These are phyloP conservation scores for Cubamyces sp. DNA, from an alignment of 768 basidiomycete genomes.

Conservation along the genomic window DNA sequence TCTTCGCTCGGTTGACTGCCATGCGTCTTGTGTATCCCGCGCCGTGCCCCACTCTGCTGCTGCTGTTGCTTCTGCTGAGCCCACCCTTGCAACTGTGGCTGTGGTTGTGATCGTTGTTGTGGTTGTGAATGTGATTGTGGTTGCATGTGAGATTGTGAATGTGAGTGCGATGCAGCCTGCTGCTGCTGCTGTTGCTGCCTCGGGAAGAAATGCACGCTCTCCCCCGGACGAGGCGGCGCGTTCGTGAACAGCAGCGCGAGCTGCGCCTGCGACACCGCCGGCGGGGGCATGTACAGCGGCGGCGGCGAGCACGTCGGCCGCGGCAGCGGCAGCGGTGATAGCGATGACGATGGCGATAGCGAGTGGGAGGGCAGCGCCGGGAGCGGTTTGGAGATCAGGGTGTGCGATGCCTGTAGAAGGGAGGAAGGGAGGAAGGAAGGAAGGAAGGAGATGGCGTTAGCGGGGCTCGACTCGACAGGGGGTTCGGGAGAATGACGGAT, in stretches of 20 bases:
- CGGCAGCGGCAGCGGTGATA: neutral
- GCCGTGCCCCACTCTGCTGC: no score
- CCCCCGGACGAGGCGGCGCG: constrained; percentile 1
- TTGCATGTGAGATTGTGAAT: no score
- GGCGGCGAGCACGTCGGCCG: neutral
- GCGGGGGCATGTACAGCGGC: constrained; percentile 12
- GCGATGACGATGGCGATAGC: neutral
- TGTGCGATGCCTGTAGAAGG: neutral
- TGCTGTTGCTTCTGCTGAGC: no score
- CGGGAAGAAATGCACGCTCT: constrained; percentile 20
- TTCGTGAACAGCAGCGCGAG: constrained; percentile 18
- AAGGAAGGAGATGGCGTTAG: no score
- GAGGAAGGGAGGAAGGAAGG: neutral
- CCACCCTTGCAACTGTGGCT: no score
- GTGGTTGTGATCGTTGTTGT: no score
- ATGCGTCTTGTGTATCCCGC: neutral
- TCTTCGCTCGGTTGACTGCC: neutral
- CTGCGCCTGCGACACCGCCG: constrained; percentile 20
- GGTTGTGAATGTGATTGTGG: no score
- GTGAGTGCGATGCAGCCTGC: no score
- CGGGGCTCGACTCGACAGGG: no score
- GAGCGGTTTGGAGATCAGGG: constrained; percentile 10
- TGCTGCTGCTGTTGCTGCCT: neutral
- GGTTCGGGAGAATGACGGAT: no score
- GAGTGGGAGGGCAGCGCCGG: constrained; percentile 1